Conservation (phyloP, 768 basidiomycete genomes). For the Coprinopsis cinerea region DNA sequence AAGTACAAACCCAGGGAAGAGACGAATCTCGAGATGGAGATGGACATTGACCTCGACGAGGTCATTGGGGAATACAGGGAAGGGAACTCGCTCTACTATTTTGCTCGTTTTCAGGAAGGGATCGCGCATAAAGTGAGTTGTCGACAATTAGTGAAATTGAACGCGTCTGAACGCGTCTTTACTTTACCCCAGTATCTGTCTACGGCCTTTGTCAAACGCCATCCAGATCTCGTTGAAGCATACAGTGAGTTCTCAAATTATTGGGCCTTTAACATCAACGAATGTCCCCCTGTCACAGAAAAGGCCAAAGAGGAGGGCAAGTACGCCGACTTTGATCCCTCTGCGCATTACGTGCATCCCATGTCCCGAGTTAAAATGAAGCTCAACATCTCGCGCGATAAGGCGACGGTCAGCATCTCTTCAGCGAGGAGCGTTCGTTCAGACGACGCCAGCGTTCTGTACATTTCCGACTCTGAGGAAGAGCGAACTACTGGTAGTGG, state of each 20-base stretch:
- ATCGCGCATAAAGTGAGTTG: constrained; percentile 49
- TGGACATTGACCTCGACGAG: constrained; percentile 32
- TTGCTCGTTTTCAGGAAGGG: constrained; percentile 53
- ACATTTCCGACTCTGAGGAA: constrained; percentile 28
- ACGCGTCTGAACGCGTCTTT: constrained; percentile 24
- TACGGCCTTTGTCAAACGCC: constrained; percentile 28
- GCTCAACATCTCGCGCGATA: constrained; percentile 25
- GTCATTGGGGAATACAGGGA: constrained; percentile 55
- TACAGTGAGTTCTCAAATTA: constrained; percentile 44
- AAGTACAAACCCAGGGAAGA: constrained; percentile 35
- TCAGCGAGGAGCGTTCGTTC: constrained; percentile 21
- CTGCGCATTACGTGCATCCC: constrained; percentile 51
- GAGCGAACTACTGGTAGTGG: constrained; percentile 22
- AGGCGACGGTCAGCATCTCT: constrained; percentile 18
- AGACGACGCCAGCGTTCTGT: constrained; percentile 22
- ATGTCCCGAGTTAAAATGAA: constrained; percentile 44
- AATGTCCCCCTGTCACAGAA: constrained; percentile 29
- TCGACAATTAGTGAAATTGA: constrained; percentile 7
- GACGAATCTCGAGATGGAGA: constrained; percentile 26
- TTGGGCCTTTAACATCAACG: constrained; percentile 10
- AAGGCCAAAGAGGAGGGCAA: constrained; percentile 36
- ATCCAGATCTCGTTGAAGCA: constrained; percentile 42
- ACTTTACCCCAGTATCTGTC: constrained; percentile 35
- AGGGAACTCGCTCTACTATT: constrained; percentile 44
- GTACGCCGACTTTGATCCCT: constrained; percentile 55